Evolutionary conservation across 1,284 basidiomycete species (phyloP).

Genomic region (Peniophora sp.): DNA sequence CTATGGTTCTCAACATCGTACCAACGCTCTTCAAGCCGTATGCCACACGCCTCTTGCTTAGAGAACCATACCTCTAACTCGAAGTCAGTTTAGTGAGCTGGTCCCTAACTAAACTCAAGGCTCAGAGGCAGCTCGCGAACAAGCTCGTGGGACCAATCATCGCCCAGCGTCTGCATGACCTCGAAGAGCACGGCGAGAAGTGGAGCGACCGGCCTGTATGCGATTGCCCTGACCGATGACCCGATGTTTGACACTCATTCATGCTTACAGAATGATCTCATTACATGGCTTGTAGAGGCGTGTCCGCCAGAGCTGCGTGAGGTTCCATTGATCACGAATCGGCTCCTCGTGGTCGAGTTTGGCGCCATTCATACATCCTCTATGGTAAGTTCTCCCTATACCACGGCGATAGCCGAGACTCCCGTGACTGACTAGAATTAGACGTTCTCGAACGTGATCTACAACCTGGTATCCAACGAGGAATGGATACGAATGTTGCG

Average conservation of each 20-base stretch:
- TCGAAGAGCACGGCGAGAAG: constrained; percentile 8
- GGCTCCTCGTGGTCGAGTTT: constrained; percentile 37
- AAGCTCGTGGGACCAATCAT: constrained; percentile 7
- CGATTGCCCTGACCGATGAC: no score
- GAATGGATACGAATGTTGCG: constrained; percentile 28
- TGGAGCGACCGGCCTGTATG: constrained; percentile 10
- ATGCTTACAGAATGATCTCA: constrained; percentile 26
- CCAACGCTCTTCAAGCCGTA: constrained; percentile 11
- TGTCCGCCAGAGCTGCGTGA: constrained; percentile 22
- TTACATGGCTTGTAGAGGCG: constrained; percentile 38
- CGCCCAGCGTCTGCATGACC: constrained; percentile 11
- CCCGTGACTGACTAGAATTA: no score
- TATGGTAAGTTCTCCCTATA: no score
- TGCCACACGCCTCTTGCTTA: background rate
- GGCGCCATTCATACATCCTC: constrained; percentile 32
- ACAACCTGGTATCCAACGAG: constrained; percentile 28
- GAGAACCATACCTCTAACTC: no score
- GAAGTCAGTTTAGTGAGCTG: no score
- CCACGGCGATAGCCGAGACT: no score
- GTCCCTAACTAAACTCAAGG: constrained; percentile 2
- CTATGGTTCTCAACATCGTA: constrained; percentile 13
- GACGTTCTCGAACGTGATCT: constrained; percentile 26
- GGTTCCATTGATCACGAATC: constrained; percentile 23
- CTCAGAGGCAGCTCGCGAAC: background rate
- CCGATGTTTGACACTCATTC: no score